Percentiles rank a stretch among this genome's conserved stretches.
Evolutionary conservation across 768 basidiomycete species (phyloP).

Genomic region (Calocybe indica): DNA sequence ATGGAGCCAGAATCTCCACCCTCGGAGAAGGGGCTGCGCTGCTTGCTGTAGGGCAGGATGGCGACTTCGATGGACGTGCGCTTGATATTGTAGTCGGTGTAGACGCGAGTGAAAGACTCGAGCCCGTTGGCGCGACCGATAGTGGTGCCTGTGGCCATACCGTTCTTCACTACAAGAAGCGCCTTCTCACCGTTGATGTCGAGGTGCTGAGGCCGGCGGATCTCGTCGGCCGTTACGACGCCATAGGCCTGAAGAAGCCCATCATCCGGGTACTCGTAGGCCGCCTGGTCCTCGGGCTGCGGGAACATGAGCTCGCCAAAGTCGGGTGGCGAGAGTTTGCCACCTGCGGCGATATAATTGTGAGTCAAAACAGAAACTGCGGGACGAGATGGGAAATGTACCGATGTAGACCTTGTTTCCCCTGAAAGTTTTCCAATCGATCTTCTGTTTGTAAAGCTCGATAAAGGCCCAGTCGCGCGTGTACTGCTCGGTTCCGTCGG

Average conservation of each 20-base stretch:
- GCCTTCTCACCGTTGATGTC: slow-evolving; percentile 19
- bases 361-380: neutral
- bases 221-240: slow-evolving; percentile 19
- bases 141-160: slow-evolving; percentile 23
- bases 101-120: slow-evolving; percentile 18
- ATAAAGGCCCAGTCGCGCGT: slow-evolving; percentile 29
- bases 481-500: slow-evolving; percentile 15
- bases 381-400: slow-evolving; percentile 14
- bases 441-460: slow-evolving; percentile 19
- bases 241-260: slow-evolving; percentile 18
- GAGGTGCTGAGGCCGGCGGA: slow-evolving; percentile 19
- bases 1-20: slow-evolving; percentile 31
- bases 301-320: slow-evolving; percentile 19
- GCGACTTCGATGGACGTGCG: slow-evolving; percentile 22
- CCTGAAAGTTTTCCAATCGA: slow-evolving; percentile 27
- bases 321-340: slow-evolving; percentile 14
- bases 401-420: slow-evolving; percentile 23
- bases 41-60: slow-evolving; percentile 18
- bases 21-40: slow-evolving; percentile 22
- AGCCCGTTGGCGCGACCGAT: slow-evolving; percentile 23
- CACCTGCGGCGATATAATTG: slow-evolving; percentile 10
- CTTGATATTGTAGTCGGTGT: slow-evolving; percentile 7
- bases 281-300: slow-evolving; percentile 9
- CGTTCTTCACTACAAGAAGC: slow-evolving; percentile 28
- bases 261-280: slow-evolving; percentile 17